phyloP scores from a whole-genome alignment of 495 filamentous ascomycete species.

The Aspergillus incahuasiensis region DNA sequence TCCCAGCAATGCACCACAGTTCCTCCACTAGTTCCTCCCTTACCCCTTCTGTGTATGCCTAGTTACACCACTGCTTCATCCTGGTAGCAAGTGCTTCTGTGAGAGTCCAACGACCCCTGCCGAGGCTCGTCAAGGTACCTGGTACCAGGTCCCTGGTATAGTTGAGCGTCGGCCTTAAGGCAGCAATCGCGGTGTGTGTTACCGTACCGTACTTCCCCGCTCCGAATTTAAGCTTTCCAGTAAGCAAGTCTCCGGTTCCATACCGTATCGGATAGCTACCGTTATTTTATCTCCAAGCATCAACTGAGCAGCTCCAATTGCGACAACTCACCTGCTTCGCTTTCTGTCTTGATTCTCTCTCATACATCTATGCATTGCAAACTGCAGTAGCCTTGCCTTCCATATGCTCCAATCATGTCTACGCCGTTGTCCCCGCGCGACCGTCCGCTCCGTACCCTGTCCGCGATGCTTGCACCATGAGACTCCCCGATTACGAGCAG shows the following conservation, averaged over 20 bases:
- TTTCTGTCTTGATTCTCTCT: not conserved
- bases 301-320: not conserved
- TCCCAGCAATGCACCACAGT: not conserved
- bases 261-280: not conserved
- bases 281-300: slow-evolving; percentile 5
- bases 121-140: not conserved
- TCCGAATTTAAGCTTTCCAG: not conserved
- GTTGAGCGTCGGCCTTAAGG: not conserved
- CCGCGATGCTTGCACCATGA: slow-evolving; percentile 15
- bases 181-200: slow-evolving; percentile 1
- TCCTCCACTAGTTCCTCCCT: not conserved
- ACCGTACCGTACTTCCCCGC: slow-evolving; percentile 1
- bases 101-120: not conserved
- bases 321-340: not conserved
- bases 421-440: slow-evolving; percentile 25
- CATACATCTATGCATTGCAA: not conserved
- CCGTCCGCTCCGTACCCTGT: slow-evolving; percentile 23
- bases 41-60: not conserved
- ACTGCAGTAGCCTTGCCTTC: not conserved
- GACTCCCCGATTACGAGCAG: not conserved
- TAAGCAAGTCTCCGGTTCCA: not conserved
- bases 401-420: slow-evolving; percentile 38
- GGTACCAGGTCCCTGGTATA: not conserved
- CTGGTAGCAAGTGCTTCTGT: not conserved
- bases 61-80: not conserved